A percentile compares a stretch with the other conserved stretches of the same genome.
Conservation (phyloP, 371 early-diverging fungal species). For the Zopfochytrium polystomum region DNA sequence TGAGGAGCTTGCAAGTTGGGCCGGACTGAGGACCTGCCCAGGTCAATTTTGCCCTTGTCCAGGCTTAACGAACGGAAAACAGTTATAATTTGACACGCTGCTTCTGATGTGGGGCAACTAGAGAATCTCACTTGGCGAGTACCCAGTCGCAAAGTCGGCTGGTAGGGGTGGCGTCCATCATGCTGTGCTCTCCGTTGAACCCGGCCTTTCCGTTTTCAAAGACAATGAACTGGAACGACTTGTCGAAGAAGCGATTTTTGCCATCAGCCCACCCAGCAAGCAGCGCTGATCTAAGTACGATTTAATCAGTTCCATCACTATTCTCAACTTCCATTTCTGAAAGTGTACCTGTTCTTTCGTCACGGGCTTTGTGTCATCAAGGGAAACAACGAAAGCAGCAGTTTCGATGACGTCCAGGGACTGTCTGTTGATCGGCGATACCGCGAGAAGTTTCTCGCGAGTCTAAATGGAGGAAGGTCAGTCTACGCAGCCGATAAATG, state of each 20-base stretch:
- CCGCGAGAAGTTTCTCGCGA: slow-evolving; percentile 62
- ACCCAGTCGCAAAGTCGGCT: slow-evolving; percentile 70
- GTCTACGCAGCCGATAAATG: background rate
- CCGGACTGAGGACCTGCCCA: slow-evolving; percentile 54
- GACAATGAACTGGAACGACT: slow-evolving; percentile 87
- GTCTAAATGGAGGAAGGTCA: slow-evolving; percentile 26
- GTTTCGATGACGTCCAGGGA: slow-evolving; percentile 78
- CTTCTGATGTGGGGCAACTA: slow-evolving; percentile 1
- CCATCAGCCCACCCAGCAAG: slow-evolving; percentile 94
- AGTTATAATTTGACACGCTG: background rate
- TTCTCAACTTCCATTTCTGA: no score
- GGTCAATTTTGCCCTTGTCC: slow-evolving; percentile 59
- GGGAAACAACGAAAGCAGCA: slow-evolving; percentile 79
- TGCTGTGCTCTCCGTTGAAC: slow-evolving; percentile 93
- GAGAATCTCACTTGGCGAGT: slow-evolving; percentile 42
- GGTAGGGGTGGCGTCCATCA: slow-evolving; percentile 95
- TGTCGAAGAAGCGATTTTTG: slow-evolving; percentile 91
- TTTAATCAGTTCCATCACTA: no score
- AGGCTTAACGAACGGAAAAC: slow-evolving; percentile 24
- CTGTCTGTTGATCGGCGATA: slow-evolving; percentile 66
- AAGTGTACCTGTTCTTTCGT: slow-evolving; percentile 81
- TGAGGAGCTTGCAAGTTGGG: slow-evolving; percentile 60
- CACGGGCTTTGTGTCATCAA: slow-evolving; percentile 79
- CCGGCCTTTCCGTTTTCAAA: slow-evolving; percentile 95
- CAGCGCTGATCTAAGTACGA: no score